These are phyloP conservation scores for Amphichorda felina DNA, from an alignment of 2,329 filamentous ascomycete species.

Conservation along the genomic window DNA sequence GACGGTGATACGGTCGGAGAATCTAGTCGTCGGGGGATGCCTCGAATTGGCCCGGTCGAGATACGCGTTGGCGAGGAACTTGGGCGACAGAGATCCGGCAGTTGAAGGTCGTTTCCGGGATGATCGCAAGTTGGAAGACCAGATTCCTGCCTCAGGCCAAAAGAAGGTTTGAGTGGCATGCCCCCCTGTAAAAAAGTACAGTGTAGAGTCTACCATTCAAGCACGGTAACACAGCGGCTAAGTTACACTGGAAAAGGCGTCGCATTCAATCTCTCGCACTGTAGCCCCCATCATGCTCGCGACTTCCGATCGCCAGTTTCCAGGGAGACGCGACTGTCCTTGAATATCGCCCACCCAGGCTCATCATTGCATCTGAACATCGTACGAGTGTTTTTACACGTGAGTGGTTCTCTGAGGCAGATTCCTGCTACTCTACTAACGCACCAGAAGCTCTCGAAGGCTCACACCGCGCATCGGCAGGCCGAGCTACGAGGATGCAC, in stretches of 20 bases:
- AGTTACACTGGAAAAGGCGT: no score
- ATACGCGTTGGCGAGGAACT: no score
- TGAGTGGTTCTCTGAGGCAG: no score
- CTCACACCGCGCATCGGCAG: neutral
- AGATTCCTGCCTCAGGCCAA: neutral
- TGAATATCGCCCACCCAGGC: neutral
- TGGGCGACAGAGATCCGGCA: no score
- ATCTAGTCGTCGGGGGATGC: neutral
- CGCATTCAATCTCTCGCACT: no score
- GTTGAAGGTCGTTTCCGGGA: no score
- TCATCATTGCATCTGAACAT: no score
- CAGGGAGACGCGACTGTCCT: neutral
- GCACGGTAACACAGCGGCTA: no score
- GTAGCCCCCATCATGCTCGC: neutral
- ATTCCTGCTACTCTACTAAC: neutral
- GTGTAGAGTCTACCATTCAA: no score
- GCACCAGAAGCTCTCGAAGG: neutral
- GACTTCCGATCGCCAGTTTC: neutral
- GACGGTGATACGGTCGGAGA: neutral
- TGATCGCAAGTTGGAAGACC: no score
- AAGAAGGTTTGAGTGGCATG: neutral
- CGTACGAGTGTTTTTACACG: no score
- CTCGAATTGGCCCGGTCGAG: neutral
- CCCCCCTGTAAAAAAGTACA: neutral
- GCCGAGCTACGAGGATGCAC: constrained; percentile 1